Percentiles rank a stretch among this genome's conserved stretches.
phyloP scores from a whole-genome alignment of 305 asterid species.

The Withania somnifera region DNA sequence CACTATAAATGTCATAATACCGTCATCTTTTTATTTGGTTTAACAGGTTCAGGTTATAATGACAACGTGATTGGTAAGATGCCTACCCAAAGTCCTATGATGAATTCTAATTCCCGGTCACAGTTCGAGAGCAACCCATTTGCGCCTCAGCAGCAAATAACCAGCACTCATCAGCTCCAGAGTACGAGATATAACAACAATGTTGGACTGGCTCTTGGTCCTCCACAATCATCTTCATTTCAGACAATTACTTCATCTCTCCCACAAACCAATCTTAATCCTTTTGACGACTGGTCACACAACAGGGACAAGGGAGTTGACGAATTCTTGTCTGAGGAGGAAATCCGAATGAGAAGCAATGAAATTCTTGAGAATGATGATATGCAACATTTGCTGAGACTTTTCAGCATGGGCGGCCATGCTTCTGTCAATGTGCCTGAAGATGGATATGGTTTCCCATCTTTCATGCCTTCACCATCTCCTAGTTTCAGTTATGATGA shows the following conservation, averaged over 20 bases:
- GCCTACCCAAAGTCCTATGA: constrained; percentile 30
- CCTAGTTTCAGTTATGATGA: constrained; percentile 44
- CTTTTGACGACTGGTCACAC: constrained; percentile 68
- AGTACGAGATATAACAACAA: constrained; percentile 21
- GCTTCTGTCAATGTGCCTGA: constrained; percentile 33
- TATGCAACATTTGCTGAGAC: constrained; percentile 83
- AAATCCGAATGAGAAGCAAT: constrained; percentile 70
- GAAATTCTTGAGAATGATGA: constrained; percentile 90
- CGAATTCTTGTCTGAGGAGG: constrained; percentile 79
- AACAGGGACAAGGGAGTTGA: constrained; percentile 56
- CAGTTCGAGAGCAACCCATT: constrained; percentile 32
- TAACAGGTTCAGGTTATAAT: constrained; percentile 41
- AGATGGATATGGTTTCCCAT: constrained; percentile 49
- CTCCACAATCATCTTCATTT: constrained; percentile 53
- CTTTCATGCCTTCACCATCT: constrained; percentile 56
- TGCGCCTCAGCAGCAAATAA: constrained; percentile 21
- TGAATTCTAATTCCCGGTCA: constrained; percentile 26
- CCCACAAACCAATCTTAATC: constrained; percentile 40
- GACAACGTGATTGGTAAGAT: constrained; percentile 36
- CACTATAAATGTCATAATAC: not conserved
- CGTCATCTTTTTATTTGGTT: not conserved
- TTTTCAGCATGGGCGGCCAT: constrained; percentile 71
- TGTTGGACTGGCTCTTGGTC: constrained; percentile 61
- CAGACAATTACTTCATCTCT: constrained; percentile 33
- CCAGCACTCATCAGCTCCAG: constrained; percentile 26